These are phyloP conservation scores for Monosporascus sp. DNA, from an alignment of 2,329 filamentous ascomycete genomes.

Conservation along the genomic window DNA sequence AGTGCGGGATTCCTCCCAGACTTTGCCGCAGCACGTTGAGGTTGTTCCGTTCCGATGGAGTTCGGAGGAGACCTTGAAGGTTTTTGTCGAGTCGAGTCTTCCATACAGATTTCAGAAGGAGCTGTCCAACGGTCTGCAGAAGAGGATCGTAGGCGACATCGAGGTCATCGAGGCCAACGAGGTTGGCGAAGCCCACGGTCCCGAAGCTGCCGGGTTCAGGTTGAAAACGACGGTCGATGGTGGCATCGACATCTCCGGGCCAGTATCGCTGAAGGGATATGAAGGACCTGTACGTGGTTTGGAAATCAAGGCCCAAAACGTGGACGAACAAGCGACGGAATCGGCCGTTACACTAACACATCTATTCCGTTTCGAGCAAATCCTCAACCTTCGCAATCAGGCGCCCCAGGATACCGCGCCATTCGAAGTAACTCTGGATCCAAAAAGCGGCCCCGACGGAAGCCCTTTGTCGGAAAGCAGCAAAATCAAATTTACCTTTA, in stretches of 20 bases:
- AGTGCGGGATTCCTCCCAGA: too few relatives aligned
- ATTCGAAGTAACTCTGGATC: neutral
- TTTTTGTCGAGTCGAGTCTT: neutral
- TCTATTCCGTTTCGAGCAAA: conserved; percentile 1
- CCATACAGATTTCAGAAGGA: neutral
- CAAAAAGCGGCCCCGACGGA: too few relatives aligned
- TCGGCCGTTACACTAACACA: neutral
- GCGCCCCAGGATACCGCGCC: neutral
- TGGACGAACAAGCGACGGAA: neutral
- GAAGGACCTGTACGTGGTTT: neutral
- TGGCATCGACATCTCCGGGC: neutral
- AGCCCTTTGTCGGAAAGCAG: too few relatives aligned
- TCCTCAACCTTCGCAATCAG: neutral
- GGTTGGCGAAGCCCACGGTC: neutral
- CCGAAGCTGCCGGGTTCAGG: neutral
- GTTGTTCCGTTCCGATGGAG: neutral
- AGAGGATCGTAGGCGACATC: neutral
- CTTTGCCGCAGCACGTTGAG: neutral
- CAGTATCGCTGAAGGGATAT: neutral
- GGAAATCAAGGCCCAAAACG: neutral
- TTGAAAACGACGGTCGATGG: neutral
- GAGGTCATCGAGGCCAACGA: neutral
- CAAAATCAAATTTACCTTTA: neutral
- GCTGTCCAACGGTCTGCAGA: neutral
- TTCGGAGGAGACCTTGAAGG: neutral